Evolutionary conservation across 1,284 basidiomycete genomes (phyloP).

Genomic region (Apiotrichum akiyoshidainum): DNA sequence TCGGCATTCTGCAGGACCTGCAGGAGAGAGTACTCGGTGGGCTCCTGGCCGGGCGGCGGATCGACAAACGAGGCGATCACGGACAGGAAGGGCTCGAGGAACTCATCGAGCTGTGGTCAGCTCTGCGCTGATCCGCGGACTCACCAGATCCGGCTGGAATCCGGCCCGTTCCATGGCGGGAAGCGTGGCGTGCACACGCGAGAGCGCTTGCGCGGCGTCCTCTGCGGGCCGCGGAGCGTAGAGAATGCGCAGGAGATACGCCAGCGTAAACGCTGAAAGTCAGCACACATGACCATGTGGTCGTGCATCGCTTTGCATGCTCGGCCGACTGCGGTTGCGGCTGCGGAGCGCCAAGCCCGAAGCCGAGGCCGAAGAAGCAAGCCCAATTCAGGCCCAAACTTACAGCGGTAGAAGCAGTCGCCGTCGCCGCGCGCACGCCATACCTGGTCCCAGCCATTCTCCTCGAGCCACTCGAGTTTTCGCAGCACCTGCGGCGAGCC

Average conservation of each 20-base stretch:
- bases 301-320: not conserved
- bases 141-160: slow-evolving; percentile 63
- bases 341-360: not conserved
- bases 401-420: slow-evolving; percentile 75
- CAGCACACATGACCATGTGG: not conserved
- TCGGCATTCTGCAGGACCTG: slow-evolving; percentile 46
- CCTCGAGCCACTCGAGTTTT: slow-evolving; percentile 63
- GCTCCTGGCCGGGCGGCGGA: slow-evolving; percentile 45
- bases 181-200: slow-evolving; percentile 58
- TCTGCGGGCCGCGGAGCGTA: slow-evolving; percentile 52
- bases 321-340: not conserved
- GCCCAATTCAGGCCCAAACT: slow-evolving; percentile 27
- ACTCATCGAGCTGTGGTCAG: slow-evolving; percentile 41
- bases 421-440: slow-evolving; percentile 68
- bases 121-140: slow-evolving; percentile 21
- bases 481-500: slow-evolving; percentile 59
- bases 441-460: slow-evolving; percentile 60
- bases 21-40: slow-evolving; percentile 40
- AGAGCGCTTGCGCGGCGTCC: slow-evolving; percentile 58
- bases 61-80: slow-evolving; percentile 31
- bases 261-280: slow-evolving; percentile 62
- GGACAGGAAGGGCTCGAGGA: slow-evolving; percentile 40
- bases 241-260: slow-evolving; percentile 62
- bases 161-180: slow-evolving; percentile 60
- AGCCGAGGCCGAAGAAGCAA: not conserved